These are phyloP conservation scores for Peronospora tabacina DNA, from an alignment of 352 stramenopile genomes.

Conservation along the genomic window DNA sequence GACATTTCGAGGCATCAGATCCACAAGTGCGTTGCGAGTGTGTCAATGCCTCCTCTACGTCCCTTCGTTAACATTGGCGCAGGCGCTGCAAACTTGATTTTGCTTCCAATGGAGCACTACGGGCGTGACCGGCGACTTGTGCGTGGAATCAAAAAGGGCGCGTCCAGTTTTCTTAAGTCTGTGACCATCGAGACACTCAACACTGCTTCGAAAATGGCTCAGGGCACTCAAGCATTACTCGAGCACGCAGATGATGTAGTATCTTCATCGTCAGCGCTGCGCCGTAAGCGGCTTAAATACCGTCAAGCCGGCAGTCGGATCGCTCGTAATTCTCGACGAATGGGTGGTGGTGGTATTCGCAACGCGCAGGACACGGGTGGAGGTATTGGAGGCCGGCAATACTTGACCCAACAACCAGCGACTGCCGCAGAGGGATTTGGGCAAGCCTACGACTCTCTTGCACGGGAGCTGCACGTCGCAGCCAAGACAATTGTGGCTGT, in stretches of 20 bases:
- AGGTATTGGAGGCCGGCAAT: conserved; percentile 75
- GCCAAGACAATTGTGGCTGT: conserved; percentile 86
- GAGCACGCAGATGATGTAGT: conserved; percentile 81
- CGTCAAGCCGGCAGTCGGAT: conserved; percentile 71
- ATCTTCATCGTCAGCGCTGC: conserved; percentile 48
- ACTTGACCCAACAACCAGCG: conserved; percentile 71
- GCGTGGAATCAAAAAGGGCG: conserved; percentile 79
- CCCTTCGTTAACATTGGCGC: conserved; percentile 84
- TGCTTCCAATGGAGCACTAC: conserved; percentile 84
- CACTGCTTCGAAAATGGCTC: conserved; percentile 73
- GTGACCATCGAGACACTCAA: conserved; percentile 86
- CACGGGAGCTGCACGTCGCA: conserved; percentile 72
- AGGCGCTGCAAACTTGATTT: conserved; percentile 74
- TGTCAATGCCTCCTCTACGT: conserved; percentile 78
- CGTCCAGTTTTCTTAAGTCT: conserved; percentile 82
- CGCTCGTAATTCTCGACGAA: conserved; percentile 64
- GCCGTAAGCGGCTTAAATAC: conserved; percentile 73
- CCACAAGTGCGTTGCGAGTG: conserved; percentile 84
- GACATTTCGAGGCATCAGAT: conserved; percentile 86
- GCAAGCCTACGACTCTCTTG: conserved; percentile 81
- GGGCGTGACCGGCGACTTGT: conserved; percentile 72
- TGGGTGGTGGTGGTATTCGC: conserved; percentile 72
- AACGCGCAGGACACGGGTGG: conserved; percentile 59
- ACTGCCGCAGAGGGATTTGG: conserved; percentile 75
- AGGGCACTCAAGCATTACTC: conserved; percentile 73